Evolutionary conservation across 1,139 yeast species (phyloP), one percentile per base, ranked within the genome.

Genomic region (Schizosaccharomyces versatilis): DNA sequence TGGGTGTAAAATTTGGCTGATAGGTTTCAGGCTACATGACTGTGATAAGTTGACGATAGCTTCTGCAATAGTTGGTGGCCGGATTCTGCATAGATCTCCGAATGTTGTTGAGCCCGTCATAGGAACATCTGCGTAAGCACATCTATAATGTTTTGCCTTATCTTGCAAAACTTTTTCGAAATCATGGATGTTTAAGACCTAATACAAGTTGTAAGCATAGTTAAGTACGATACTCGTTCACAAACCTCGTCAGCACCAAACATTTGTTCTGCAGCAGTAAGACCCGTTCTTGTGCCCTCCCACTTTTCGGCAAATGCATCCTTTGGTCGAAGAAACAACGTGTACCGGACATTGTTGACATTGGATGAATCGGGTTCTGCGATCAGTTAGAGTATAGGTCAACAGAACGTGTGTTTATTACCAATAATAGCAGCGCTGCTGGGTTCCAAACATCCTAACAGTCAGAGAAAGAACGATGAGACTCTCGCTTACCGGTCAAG

Each of bases 201-300:
- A 6, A 3, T 40, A 40, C 2, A n/a, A 15, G 17, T 6, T n/a
- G 17, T n/a, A n/a, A 47, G 9, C 41, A 41, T 2, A 10, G 19
- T 41, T 6, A 19, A 8, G 10, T 32, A 52, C 15, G 12, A 12
- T 2, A 12, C 19, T n/a, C 51, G 36, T n/a, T n/a, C 41, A 24
- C 55, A 19, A 32, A 54, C 81, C 55, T 73, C 72, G 65, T 86
- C 97, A 2, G 95, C 95, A 66, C 88, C 90, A 69, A 90, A 90
- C 53, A 80, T 76, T 54, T 84, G 88, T 55, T 69, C 70, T 0
- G 83, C 95, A 10, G 94, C 95, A 53, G 79, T 77, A 7, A 81
- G 73, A 1, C 99, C 99, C 44, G 94, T 81, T 61, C 94, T 75
- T 48, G 77, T 80, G 8, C 99, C 99, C 63, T 88, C 96, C 99